phyloP scores from a whole-genome alignment of 345 rosid genomes.

The Schrenkiella parvula region DNA sequence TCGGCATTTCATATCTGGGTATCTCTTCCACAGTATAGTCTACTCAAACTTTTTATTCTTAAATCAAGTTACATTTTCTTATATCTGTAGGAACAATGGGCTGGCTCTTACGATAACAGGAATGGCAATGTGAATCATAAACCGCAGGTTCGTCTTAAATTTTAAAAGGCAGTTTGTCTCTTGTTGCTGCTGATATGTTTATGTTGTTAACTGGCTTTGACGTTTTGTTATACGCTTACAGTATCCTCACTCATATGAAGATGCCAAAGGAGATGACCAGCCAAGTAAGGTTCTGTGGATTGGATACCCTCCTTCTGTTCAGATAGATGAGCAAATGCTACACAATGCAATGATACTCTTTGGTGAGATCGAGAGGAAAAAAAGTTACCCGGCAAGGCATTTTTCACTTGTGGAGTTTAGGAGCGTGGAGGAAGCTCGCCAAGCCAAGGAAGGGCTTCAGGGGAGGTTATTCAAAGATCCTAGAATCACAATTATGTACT shows the following conservation, averaged over 20 bases:
- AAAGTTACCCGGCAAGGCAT: slow-evolving; percentile 73
- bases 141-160: slow-evolving; percentile 46
- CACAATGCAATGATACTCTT: slow-evolving; percentile 97
- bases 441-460: slow-evolving; percentile 90
- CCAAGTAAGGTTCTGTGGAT: slow-evolving; percentile 89
- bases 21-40: not conserved
- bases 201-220: not conserved
- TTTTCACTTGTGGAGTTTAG: slow-evolving; percentile 94
- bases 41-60: not conserved
- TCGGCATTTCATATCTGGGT: not conserved
- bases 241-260: slow-evolving; percentile 52
- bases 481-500: slow-evolving; percentile 82
- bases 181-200: not conserved
- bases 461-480: slow-evolving; percentile 90
- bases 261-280: slow-evolving; percentile 53
- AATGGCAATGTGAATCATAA: slow-evolving; percentile 47
- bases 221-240: slow-evolving; percentile 20
- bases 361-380: slow-evolving; percentile 94
- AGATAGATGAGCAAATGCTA: slow-evolving; percentile 88
- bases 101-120: slow-evolving; percentile 49
- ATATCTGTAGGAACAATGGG: slow-evolving; percentile 60
- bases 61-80: not conserved
- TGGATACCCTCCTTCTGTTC: slow-evolving; percentile 92
- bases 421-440: slow-evolving; percentile 91
- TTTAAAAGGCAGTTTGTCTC: slow-evolving; percentile 1